phyloP scores from a whole-genome alignment of 306 rosid genomes.

The Cicer pinnatifidum region DNA sequence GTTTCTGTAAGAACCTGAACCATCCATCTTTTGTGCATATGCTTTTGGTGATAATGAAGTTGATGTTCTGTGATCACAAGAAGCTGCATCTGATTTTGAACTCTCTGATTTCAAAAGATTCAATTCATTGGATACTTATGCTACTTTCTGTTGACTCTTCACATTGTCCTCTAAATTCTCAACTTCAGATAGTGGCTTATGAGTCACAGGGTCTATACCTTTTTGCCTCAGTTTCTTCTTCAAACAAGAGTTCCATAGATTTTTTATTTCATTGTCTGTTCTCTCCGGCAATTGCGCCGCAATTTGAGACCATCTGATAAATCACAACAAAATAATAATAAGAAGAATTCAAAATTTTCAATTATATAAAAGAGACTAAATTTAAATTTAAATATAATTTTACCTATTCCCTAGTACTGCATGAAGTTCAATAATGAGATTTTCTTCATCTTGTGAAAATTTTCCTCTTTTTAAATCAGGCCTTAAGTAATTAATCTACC shows the following conservation, averaged over 20 bases:
- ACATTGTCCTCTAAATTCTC: conserved; percentile 54
- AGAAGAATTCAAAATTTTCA: conserved; percentile 7
- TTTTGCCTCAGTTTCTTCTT: conserved; percentile 81
- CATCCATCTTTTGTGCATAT: conserved; percentile 46
- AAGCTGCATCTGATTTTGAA: conserved; percentile 51
- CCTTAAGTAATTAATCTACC: conserved; percentile 75
- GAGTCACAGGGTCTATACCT: conserved; percentile 91
- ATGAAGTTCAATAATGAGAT: conserved; percentile 62
- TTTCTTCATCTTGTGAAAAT: conserved; percentile 64
- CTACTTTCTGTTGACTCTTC: conserved; percentile 49
- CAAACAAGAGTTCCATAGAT: conserved; percentile 86
- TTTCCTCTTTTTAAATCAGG: conserved; percentile 73
- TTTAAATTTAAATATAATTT: neutral
- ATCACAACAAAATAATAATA: conserved; percentile 33
- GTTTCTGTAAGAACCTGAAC: neutral
- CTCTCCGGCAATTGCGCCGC: conserved; percentile 86
- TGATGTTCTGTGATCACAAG: conserved; percentile 48
- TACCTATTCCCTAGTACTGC: conserved; percentile 68
- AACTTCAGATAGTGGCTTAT: conserved; percentile 58
- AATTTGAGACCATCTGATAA: conserved; percentile 84
- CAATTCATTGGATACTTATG: conserved; percentile 49
- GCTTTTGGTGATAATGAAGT: conserved; percentile 49
- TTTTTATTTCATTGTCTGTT: conserved; percentile 93
- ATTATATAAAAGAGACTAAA: conserved; percentile 8
- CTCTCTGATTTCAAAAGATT: conserved; percentile 57